Base-by-base conservation (phyloP, 2,329 filamentous ascomycete genomes). In the Dactylellina cionopaga region DNA sequence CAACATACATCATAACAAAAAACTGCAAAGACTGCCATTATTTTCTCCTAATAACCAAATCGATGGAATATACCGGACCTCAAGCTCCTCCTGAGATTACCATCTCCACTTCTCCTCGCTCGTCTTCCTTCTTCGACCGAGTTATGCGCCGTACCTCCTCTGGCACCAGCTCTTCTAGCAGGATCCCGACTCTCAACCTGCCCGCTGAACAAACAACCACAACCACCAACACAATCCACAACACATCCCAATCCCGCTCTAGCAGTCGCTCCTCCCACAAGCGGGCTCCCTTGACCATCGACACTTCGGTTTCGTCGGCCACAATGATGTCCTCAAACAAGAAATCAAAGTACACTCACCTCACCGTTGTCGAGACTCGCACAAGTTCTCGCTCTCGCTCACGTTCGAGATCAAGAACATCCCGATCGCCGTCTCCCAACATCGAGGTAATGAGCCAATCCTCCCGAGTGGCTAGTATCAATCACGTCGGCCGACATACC, bases 31-130 rank as follows among this genome's bases (percentile, higher is more conserved):
- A n/a, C n/a, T n/a, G n/a, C 46, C 54, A 60, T 54, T 64, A 27
- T 15, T 15, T 15, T 33, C 15, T 10, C 35, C 15, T 6, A 35
- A 51, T 52, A 27, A 52, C 29, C 31, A 5, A 46, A 59, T 54
- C 63, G 43, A 68, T 71, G 66, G 66, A 71, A 63, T 44, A 52
- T 17, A 46, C 58, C 19, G 49, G 66, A 46, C 52, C 65, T 44
- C 66, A 71, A 64, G 49, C 43, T 24, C 66, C 58, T 52, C 24
- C 66, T 10, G 66, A 71, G 66, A 59, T 64, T 29, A 25, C 35
- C 3, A 52, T 71, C 66, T 71, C 66, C 51, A 64, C 66, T 27
- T 71, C 66, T 49, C 66, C 66, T 15, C 66, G 66, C n/a, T 58
- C 58, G 6, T 31, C 65, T 19, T 71, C 66, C 24, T 71, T 71